These are phyloP conservation scores for Hypoxylon crocopeplum DNA, from an alignment of 495 filamentous ascomycete species.

Conservation along the genomic window DNA sequence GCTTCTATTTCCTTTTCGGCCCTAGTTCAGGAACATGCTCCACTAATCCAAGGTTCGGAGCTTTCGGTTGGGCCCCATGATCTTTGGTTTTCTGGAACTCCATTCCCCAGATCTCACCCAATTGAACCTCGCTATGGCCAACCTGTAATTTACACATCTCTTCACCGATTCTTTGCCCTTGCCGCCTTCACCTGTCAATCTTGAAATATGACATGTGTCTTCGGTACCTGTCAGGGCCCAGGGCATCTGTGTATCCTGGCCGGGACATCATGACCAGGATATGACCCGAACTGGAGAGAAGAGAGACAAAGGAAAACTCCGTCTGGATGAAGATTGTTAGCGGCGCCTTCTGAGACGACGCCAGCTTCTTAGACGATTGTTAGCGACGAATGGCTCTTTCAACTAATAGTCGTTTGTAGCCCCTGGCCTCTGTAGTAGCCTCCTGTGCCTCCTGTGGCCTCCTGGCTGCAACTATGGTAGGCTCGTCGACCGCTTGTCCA, in stretches of 20 bases:
- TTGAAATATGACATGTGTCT: background rate
- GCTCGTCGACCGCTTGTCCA: constrained; percentile 23
- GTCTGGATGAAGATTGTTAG: constrained; percentile 18
- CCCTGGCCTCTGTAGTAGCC: background rate
- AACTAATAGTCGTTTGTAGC: constrained; percentile 4
- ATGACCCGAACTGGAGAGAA: constrained; percentile 8
- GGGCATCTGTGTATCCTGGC: constrained; percentile 2
- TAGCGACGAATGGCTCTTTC: constrained; percentile 23
- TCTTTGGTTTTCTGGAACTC: constrained; percentile 25
- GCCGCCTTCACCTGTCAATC: background rate
- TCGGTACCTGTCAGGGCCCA: background rate
- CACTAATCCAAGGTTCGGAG: constrained; percentile 14
- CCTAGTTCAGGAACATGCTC: background rate
- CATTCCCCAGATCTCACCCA: constrained; percentile 34
- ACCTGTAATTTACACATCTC: constrained; percentile 34
- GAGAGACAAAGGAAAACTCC: constrained; percentile 18
- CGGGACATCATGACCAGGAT: constrained; percentile 12
- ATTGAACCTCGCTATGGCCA: constrained; percentile 25
- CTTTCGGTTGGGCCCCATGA: constrained; percentile 24
- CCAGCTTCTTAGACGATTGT: constrained; percentile 14
- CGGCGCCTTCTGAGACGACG: constrained; percentile 36
- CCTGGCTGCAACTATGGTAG: constrained; percentile 22
- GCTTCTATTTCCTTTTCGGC: constrained; percentile 4
- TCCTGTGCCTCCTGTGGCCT: constrained; percentile 31
- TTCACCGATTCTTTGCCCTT: constrained; percentile 41